Percentiles rank a stretch among this genome's conserved stretches.
phyloP scores from a whole-genome alignment of 2,329 filamentous ascomycete species.

The Harringtonia lauricola region DNA sequence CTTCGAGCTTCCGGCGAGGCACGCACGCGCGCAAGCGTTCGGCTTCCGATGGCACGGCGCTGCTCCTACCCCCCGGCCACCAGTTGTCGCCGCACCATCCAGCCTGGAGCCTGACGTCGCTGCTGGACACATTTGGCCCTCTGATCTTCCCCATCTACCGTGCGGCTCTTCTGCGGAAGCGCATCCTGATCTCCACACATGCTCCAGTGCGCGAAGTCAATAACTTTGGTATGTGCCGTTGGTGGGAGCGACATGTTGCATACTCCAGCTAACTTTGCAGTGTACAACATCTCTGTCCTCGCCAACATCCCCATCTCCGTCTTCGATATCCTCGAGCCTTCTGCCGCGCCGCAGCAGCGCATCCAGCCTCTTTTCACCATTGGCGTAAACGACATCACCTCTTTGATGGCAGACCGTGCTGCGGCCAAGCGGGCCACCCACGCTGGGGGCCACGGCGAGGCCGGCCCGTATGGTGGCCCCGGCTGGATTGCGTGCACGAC shows the following conservation, averaged over 20 bases:
- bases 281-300: conserved; percentile 89
- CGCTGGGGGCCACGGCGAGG: conserved; percentile 20
- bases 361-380: conserved; percentile 82
- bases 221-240: conserved; percentile 62
- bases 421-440: conserved; percentile 24
- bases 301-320: conserved; percentile 75
- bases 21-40: conserved; percentile 45
- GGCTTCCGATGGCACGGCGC: conserved; percentile 48
- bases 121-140: conserved; percentile 78
- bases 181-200: conserved; percentile 77
- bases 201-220: conserved; percentile 78
- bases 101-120: conserved; percentile 66
- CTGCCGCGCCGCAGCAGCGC: conserved; percentile 46
- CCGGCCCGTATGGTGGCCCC: conserved; percentile 33
- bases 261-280: conserved; percentile 29
- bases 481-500: conserved; percentile 95
- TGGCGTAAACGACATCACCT: conserved; percentile 84
- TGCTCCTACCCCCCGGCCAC: conserved; percentile 49
- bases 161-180: conserved; percentile 73
- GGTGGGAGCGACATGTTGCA: background rate
- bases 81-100: conserved; percentile 71
- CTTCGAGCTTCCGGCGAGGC: conserved; percentile 22
- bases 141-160: conserved; percentile 86
- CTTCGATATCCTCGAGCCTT: conserved; percentile 54
- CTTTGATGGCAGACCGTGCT: conserved; percentile 53